These are phyloP conservation scores for Acanthamoeba culbertsoni DNA, from an alignment of 208 protist species.

Conservation along the genomic window DNA sequence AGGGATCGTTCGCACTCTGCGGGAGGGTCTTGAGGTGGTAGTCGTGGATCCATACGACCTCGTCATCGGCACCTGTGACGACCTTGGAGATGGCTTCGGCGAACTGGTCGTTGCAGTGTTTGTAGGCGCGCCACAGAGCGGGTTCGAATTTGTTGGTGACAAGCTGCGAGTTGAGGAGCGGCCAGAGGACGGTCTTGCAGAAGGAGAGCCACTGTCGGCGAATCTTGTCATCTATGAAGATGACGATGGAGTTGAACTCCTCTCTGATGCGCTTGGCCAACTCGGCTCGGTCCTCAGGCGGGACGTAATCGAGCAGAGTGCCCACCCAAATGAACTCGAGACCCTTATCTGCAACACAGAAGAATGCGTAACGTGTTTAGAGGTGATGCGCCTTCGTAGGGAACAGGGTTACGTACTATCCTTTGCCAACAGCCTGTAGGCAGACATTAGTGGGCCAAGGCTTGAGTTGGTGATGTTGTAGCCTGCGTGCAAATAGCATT, in stretches of 20 bases:
- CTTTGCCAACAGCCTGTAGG: background rate
- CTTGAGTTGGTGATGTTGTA: slow-evolving; percentile 54
- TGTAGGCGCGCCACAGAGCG: slow-evolving; percentile 34
- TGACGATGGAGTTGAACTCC: slow-evolving; percentile 39
- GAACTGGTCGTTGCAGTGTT: slow-evolving; percentile 29
- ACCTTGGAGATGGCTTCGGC: slow-evolving; percentile 14
- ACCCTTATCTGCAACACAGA: background rate
- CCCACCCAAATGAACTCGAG: slow-evolving; percentile 51
- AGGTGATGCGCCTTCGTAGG: too few species aligned
- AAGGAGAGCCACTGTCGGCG: slow-evolving; percentile 45
- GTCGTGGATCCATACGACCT: slow-evolving; percentile 55
- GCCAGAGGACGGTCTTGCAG: slow-evolving; percentile 53
- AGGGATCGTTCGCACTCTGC: background rate
- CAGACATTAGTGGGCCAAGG: background rate
- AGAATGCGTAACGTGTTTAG: background rate
- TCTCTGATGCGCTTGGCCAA: slow-evolving; percentile 6
- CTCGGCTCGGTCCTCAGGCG: background rate
- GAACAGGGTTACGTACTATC: background rate
- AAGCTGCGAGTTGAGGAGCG: slow-evolving; percentile 61
- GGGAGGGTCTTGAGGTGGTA: slow-evolving; percentile 52
- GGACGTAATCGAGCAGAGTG: slow-evolving; percentile 22
- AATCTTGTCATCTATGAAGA: slow-evolving; percentile 37
- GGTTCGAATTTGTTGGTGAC: slow-evolving; percentile 38
- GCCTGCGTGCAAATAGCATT: background rate
- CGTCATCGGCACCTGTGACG: background rate